A percentile compares a stretch with the other conserved stretches of the same genome.
Evolutionary conservation across 2,329 filamentous ascomycete genomes (phyloP).

Genomic region (Fusarium sp.): DNA sequence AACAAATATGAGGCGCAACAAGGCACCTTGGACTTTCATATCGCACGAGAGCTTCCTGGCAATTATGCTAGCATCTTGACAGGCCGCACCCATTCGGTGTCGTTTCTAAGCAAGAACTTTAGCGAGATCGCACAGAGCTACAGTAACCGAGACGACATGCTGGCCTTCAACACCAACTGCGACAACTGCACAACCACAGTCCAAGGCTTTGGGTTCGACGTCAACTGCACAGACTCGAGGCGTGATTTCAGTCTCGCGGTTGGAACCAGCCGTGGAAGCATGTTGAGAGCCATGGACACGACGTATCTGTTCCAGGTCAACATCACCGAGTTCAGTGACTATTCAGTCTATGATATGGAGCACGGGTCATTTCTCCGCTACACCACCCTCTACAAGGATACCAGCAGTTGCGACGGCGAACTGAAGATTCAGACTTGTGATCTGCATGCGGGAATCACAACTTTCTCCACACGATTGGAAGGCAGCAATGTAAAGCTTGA

Average conservation of each 20-base stretch:
- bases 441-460: conserved; percentile 28
- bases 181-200: conserved; percentile 28
- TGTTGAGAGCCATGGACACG: conserved; percentile 18
- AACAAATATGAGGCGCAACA: conserved; percentile 16
- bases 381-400: conserved; percentile 32
- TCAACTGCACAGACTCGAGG: conserved; percentile 29
- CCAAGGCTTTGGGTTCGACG: conserved; percentile 28
- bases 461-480: conserved; percentile 17
- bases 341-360: not conserved
- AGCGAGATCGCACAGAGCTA: conserved; percentile 34
- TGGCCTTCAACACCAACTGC: conserved; percentile 20
- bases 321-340: conserved; percentile 20
- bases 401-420: conserved; percentile 13
- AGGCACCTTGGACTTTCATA: conserved; percentile 26
- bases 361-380: conserved; percentile 30
- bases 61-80: conserved; percentile 34
- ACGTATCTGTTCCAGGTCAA: conserved; percentile 33
- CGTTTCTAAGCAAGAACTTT: conserved; percentile 33
- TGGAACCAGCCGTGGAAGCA: not conserved
- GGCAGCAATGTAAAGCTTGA: conserved; percentile 11
- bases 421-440: conserved; percentile 33
- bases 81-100: conserved; percentile 23
- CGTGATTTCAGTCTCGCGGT: conserved; percentile 19
- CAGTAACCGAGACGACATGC: conserved; percentile 26
- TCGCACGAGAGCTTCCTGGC: conserved; percentile 28